phyloP scores from a whole-genome alignment of 176 grass and related monocot species.

The Ampelocalamus luodianensis region DNA sequence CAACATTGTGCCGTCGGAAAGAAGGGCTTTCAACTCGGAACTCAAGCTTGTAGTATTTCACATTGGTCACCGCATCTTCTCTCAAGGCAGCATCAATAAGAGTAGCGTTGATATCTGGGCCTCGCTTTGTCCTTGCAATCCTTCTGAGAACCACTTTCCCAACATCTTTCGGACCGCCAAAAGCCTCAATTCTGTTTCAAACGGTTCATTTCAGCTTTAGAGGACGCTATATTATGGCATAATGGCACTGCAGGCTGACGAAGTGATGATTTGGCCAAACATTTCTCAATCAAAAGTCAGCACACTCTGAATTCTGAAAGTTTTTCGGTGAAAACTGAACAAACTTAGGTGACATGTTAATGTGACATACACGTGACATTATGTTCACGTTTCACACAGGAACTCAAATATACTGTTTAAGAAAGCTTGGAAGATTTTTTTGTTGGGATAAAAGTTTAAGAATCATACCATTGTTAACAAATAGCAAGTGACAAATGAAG shows the following conservation, averaged over 20 bases:
- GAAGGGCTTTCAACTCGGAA: slow-evolving; percentile 72
- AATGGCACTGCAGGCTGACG: background rate
- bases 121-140: slow-evolving; percentile 70
- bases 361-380: background rate
- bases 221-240: background rate
- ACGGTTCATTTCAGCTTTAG: background rate
- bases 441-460: background rate
- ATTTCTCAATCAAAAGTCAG: background rate
- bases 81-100: slow-evolving; percentile 66
- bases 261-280: background rate
- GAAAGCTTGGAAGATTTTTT: background rate
- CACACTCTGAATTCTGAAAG: background rate
- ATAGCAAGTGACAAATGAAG: background rate
- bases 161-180: slow-evolving; percentile 80
- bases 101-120: slow-evolving; percentile 67
- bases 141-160: slow-evolving; percentile 82
- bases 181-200: slow-evolving; percentile 72
- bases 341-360: background rate
- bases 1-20: slow-evolving; percentile 76
- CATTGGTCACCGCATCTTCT: slow-evolving; percentile 54
- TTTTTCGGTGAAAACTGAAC: background rate
- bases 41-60: slow-evolving; percentile 91
- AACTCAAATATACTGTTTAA: background rate
- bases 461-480: background rate
- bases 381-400: background rate